phyloP scores from a whole-genome alignment of 2,329 filamentous ascomycete species.

The Teratosphaeriaceae sp. region DNA sequence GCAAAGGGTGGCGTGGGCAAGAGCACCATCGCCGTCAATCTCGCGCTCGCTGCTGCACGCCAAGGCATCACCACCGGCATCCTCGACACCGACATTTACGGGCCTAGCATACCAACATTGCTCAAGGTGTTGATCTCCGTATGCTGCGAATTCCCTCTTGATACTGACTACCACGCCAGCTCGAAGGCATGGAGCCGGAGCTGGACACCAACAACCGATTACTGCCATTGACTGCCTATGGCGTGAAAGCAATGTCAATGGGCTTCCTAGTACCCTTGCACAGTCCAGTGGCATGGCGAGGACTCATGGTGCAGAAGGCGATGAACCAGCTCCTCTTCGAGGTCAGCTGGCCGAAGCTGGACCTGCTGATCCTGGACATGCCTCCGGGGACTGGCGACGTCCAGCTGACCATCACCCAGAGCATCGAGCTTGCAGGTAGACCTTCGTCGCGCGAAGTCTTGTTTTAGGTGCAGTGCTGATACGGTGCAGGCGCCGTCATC shows the following conservation, averaged over 20 bases:
- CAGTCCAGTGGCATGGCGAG: conserved; percentile 87
- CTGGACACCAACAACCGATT: conserved; percentile 58
- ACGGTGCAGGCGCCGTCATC: conserved; percentile 61
- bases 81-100: conserved; percentile 94
- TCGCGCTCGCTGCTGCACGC: conserved; percentile 79
- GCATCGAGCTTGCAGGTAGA: conserved; percentile 57
- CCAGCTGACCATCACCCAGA: conserved; percentile 93
- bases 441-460: background rate
- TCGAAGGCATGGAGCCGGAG: conserved; percentile 27
- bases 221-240: conserved; percentile 85
- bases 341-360: conserved; percentile 86
- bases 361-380: conserved; percentile 82
- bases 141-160: background rate
- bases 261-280: conserved; percentile 78
- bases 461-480: background rate
- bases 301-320: conserved; percentile 96
- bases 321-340: conserved; percentile 92
- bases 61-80: conserved; percentile 78
- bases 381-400: conserved; percentile 94
- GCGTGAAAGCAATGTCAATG: conserved; percentile 98
- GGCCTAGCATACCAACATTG: conserved; percentile 86
- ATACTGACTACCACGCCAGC: conserved; percentile 9
- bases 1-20: conserved; percentile 99
- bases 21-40: conserved; percentile 88
- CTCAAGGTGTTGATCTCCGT: conserved; percentile 53